Conservation (phyloP, 192 early-diverging fungal genomes). For the Coemansia sp. region DNA sequence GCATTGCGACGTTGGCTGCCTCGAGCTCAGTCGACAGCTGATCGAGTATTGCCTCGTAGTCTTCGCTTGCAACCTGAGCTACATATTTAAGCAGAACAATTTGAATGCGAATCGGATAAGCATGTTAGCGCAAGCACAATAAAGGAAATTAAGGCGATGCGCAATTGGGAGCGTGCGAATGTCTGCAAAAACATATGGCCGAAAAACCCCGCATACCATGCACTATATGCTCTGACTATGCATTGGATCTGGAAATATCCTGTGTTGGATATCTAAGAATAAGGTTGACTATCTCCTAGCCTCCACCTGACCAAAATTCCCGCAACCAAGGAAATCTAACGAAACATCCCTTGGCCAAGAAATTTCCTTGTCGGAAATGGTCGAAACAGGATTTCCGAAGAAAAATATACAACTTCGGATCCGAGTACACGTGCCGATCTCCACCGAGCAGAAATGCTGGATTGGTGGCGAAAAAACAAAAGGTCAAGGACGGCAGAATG, state of each 20-base stretch:
- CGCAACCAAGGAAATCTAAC: not conserved
- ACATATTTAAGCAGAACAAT: slow-evolving; percentile 1
- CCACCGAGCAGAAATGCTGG: not conserved
- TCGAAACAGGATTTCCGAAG: slow-evolving; percentile 2
- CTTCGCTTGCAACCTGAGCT: slow-evolving; percentile 15
- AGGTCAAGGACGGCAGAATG: not conserved
- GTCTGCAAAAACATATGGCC: not conserved
- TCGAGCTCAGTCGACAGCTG: slow-evolving; percentile 45
- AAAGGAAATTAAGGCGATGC: not conserved
- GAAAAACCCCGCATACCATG: not conserved
- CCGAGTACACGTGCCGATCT: not conserved
- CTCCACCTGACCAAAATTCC: not conserved
- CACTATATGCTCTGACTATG: not conserved
- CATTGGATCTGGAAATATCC: not conserved
- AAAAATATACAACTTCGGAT: not conserved
- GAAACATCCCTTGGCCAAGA: not conserved
- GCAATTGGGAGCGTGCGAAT: not conserved
- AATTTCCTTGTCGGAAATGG: not conserved
- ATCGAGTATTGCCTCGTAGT: slow-evolving; percentile 30
- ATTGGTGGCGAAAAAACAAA: not conserved
- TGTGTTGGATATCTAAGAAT: slow-evolving; percentile 3
- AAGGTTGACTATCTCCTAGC: not conserved
- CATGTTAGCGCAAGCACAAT: not conserved
- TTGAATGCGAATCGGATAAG: not conserved
- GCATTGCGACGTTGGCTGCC: slow-evolving; percentile 33